phyloP scores from a whole-genome alignment of 1,284 basidiomycete genomes.

The Xerocomus nothofagi region DNA sequence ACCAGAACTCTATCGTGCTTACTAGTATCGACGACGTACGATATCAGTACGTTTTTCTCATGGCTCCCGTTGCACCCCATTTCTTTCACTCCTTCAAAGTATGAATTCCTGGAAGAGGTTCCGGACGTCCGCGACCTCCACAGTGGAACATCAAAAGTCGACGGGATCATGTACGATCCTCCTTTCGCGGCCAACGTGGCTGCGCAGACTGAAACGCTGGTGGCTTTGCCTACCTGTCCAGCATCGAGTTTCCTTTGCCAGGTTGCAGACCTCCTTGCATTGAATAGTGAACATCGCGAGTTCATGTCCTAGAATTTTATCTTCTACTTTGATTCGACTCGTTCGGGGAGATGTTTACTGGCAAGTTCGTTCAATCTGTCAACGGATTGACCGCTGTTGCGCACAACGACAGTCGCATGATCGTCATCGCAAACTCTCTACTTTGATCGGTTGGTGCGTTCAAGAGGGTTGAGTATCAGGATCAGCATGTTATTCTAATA shows the following conservation, averaged over 20 bases:
- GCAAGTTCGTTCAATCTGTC: no score
- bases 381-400: no score
- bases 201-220: constrained; percentile 22
- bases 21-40: constrained; percentile 24
- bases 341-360: neutral
- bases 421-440: neutral
- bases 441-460: neutral
- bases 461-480: neutral
- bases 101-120: constrained; percentile 32
- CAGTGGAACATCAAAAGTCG: constrained; percentile 25
- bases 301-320: no score
- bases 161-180: constrained; percentile 26
- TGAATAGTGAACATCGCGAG: no score
- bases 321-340: no score
- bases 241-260: constrained; percentile 1
- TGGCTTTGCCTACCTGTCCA: neutral
- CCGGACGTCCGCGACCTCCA: constrained; percentile 17
- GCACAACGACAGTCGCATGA: neutral
- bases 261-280: constrained; percentile 20
- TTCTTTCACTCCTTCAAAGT: constrained; percentile 24
- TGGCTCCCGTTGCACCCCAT: neutral
- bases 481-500: neutral
- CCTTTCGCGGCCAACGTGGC: constrained; percentile 13
- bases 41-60: constrained; percentile 24
- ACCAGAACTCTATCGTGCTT: constrained; percentile 25